phyloP scores from a whole-genome alignment of 2,329 filamentous ascomycete genomes.

The Aplosporella prunicola region DNA sequence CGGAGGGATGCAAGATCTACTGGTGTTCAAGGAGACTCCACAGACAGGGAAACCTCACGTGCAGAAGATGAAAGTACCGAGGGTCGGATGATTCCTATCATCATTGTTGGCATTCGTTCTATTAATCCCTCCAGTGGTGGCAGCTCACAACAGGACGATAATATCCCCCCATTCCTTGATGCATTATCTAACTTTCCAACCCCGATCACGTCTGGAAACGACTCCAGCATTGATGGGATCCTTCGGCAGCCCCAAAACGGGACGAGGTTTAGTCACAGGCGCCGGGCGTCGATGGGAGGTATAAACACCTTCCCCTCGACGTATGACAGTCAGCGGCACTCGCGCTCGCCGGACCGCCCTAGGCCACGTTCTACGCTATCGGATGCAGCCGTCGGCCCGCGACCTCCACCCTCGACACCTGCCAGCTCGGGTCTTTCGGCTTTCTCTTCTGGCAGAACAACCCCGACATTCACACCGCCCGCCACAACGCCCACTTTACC shows the following conservation, averaged over 20 bases:
- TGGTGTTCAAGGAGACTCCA: conserved; percentile 15
- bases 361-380: conserved; percentile 37
- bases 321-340: conserved; percentile 46
- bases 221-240: conserved; percentile 41
- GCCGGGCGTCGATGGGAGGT: conserved; percentile 46
- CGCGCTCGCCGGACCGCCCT: conserved; percentile 36
- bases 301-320: conserved; percentile 39
- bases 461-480: conserved; percentile 22
- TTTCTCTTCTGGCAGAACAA: conserved; percentile 43
- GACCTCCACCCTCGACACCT: conserved; percentile 55
- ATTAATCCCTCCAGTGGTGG: conserved; percentile 44
- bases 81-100: conserved; percentile 56
- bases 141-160: conserved; percentile 31
- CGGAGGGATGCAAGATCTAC: conserved; percentile 3
- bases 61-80: conserved; percentile 34
- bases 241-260: conserved; percentile 46
- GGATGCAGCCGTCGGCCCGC: conserved; percentile 49
- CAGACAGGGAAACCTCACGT: conserved; percentile 1
- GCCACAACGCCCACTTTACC: conserved; percentile 27
- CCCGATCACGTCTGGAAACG: conserved; percentile 37
- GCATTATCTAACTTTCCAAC: conserved; percentile 40
- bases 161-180: conserved; percentile 41
- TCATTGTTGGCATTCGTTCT: conserved; percentile 60
- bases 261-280: conserved; percentile 44
- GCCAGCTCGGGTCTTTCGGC: conserved; percentile 49